Evolutionary conservation across 73 alveolate species (phyloP).

Genomic region (Tetrahymena thermophila): DNA sequence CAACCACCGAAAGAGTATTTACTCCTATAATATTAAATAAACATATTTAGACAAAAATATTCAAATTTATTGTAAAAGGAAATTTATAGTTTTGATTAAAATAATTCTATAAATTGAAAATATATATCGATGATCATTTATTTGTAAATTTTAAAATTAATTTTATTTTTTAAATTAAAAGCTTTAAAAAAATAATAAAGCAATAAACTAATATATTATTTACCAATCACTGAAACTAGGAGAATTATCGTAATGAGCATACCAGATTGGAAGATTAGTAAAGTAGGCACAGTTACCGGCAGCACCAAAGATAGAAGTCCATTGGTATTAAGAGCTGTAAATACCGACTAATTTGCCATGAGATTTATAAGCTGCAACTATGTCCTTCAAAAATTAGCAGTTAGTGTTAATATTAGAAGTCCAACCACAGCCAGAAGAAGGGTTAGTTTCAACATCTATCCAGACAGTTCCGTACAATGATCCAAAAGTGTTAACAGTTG

Average conservation of each 20-base stretch:
- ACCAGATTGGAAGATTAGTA: slow-evolving; percentile 61
- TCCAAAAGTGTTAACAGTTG: slow-evolving; percentile 33
- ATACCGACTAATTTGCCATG: slow-evolving; percentile 60
- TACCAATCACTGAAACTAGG: slow-evolving; percentile 58
- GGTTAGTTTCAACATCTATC: slow-evolving; percentile 71
- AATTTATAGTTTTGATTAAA: too few relatives aligned
- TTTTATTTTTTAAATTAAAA: too few relatives aligned
- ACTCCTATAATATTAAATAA: background rate
- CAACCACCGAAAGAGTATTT: slow-evolving; percentile 66
- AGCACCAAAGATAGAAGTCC: slow-evolving; percentile 66
- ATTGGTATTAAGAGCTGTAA: slow-evolving; percentile 50
- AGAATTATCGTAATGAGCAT: slow-evolving; percentile 74
- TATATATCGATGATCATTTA: too few relatives aligned
- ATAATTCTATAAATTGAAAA: too few relatives aligned
- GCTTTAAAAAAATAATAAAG: too few relatives aligned
- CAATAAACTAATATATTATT: too few relatives aligned
- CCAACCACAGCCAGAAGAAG: slow-evolving; percentile 64
- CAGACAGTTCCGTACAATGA: slow-evolving; percentile 58
- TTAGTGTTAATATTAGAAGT: slow-evolving; percentile 41
- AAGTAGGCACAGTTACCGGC: slow-evolving; percentile 44
- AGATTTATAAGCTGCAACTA: slow-evolving; percentile 35
- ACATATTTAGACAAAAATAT: too few relatives aligned
- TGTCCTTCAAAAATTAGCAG: slow-evolving; percentile 40
- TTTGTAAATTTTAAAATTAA: too few relatives aligned
- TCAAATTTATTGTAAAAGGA: too few relatives aligned